phyloP scores from a whole-genome alignment of 371 early-diverging fungal species.

The Smittium mucronatum region DNA sequence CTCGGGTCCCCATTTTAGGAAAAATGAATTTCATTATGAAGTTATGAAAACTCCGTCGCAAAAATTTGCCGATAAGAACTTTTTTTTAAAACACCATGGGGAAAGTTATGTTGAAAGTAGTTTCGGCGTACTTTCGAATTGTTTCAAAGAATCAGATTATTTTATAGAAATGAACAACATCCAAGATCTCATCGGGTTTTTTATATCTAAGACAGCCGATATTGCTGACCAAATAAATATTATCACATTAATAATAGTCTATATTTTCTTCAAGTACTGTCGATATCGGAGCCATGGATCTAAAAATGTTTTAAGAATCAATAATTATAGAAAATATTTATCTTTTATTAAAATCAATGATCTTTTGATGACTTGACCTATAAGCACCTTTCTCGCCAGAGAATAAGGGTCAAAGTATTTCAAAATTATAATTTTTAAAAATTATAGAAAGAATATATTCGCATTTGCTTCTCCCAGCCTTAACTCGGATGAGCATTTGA shows the following conservation, averaged over 20 bases:
- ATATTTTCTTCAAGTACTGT: not conserved
- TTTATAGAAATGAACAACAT: not conserved
- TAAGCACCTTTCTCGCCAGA: not conserved
- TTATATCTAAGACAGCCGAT: not conserved
- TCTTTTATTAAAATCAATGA: too few relatives aligned
- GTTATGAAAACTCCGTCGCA: not conserved
- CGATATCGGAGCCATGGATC: not conserved
- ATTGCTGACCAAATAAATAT: not conserved
- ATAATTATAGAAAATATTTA: too few relatives aligned
- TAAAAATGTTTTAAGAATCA: not conserved
- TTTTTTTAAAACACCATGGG: not conserved
- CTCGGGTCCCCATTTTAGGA: not conserved
- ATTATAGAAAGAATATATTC: not conserved
- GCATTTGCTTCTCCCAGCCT: not conserved
- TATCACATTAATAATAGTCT: not conserved
- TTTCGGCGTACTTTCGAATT: not conserved
- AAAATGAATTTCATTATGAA: not conserved
- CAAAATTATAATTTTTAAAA: not conserved
- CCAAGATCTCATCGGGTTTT: not conserved
- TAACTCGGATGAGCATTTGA: not conserved
- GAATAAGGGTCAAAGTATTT: not conserved
- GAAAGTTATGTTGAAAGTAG: not conserved
- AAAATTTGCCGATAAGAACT: not conserved
- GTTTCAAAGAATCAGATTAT: not conserved
- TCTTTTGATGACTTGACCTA: not conserved